Evolutionary conservation across 192 early-diverging fungal species (phyloP).

Genomic region (Chytriomyces sp.): DNA sequence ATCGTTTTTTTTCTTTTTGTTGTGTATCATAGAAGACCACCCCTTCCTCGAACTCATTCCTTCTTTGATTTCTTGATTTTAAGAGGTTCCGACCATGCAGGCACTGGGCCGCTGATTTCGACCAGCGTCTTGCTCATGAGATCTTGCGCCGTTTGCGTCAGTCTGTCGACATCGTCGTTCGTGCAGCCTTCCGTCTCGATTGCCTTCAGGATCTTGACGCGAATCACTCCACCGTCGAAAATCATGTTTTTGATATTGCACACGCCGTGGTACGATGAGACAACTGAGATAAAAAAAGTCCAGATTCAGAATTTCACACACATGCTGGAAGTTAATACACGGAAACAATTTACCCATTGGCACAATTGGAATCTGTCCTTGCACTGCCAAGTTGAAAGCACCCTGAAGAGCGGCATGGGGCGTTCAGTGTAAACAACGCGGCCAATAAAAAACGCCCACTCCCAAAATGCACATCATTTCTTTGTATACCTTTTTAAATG

Average conservation of each 20-base stretch:
- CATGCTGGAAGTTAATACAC: neutral
- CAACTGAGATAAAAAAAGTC: conserved; percentile 50
- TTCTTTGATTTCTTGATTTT: conserved; percentile 29
- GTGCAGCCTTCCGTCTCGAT: conserved; percentile 43
- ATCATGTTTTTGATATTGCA: conserved; percentile 39
- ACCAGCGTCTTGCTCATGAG: conserved; percentile 23
- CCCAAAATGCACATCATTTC: neutral
- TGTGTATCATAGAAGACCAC: too few relatives aligned
- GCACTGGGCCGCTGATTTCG: conserved; percentile 35
- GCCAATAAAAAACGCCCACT: neutral
- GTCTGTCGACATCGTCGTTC: conserved; percentile 42
- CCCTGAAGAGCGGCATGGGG: conserved; percentile 90
- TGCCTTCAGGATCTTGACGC: conserved; percentile 48
- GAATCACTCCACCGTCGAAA: conserved; percentile 45
- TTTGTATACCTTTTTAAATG: conserved; percentile 79
- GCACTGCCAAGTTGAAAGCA: conserved; percentile 91
- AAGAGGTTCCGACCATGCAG: conserved; percentile 21
- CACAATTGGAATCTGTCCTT: conserved; percentile 84
- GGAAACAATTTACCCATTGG: conserved; percentile 60
- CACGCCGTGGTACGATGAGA: conserved; percentile 64
- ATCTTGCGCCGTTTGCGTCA: conserved; percentile 7
- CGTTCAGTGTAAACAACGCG: conserved; percentile 18
- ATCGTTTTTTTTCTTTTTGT: too few relatives aligned
- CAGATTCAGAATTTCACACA: neutral
- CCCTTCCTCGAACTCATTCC: neutral